Evolutionary conservation across 345 rosid genomes (phyloP).

Genomic region (Camelina sativa): DNA sequence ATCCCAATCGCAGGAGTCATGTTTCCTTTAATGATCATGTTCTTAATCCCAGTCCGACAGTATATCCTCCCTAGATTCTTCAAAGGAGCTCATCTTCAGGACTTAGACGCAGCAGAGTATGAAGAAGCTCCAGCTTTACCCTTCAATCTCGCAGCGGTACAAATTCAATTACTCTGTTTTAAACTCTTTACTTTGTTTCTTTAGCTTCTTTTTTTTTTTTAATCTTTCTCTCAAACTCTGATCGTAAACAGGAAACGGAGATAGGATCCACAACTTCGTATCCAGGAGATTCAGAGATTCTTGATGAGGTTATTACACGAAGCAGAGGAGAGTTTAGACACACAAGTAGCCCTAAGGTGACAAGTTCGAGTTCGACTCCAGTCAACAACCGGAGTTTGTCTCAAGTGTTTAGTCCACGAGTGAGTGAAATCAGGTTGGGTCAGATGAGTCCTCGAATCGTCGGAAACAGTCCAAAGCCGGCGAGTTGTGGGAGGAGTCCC

Average conservation of each 20-base stretch:
- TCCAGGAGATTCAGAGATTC: slow-evolving; percentile 72
- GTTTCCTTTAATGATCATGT: slow-evolving; percentile 97
- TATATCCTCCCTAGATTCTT: slow-evolving; percentile 88
- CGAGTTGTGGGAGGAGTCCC: slow-evolving; percentile 78
- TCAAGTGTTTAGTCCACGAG: slow-evolving; percentile 59
- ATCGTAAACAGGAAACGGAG: slow-evolving; percentile 56
- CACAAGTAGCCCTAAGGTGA: slow-evolving; percentile 68
- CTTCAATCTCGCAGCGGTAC: slow-evolving; percentile 55
- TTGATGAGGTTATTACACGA: slow-evolving; percentile 86
- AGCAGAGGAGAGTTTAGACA: slow-evolving; percentile 95
- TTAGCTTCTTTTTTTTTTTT: slow-evolving; percentile 3
- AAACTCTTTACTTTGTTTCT: not conserved
- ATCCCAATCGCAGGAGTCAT: slow-evolving; percentile 91
- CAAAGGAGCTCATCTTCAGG: slow-evolving; percentile 85
- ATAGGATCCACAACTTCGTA: slow-evolving; percentile 58
- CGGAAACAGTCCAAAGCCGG: slow-evolving; percentile 45
- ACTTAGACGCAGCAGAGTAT: slow-evolving; percentile 92
- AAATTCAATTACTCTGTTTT: slow-evolving; percentile 8
- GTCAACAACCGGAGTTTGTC: slow-evolving; percentile 56
- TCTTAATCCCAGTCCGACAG: slow-evolving; percentile 86
- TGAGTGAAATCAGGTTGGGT: slow-evolving; percentile 66
- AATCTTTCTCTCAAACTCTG: not conserved
- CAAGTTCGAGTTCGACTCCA: slow-evolving; percentile 76
- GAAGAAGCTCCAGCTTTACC: slow-evolving; percentile 96
- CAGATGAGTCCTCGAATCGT: slow-evolving; percentile 61